Conservation (phyloP, 1,284 basidiomycete species). For the Sporisorium exsertum region DNA sequence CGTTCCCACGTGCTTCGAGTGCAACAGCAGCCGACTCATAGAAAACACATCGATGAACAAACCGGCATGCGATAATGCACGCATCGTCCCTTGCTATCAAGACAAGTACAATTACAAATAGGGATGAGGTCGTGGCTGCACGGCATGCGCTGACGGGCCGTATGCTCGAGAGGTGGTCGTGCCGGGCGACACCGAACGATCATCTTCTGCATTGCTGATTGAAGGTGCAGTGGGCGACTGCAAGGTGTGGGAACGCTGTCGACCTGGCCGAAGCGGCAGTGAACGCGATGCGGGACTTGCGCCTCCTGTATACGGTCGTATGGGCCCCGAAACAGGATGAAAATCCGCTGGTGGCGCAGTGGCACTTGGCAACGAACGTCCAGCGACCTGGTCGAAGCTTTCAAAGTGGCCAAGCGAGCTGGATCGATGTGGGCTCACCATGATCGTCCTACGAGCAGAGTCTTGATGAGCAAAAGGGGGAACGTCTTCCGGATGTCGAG, state of each 20-base stretch:
- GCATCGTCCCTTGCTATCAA: neutral
- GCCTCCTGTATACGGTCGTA: slow-evolving; percentile 11
- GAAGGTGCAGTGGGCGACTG: slow-evolving; percentile 2
- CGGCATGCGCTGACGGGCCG: neutral
- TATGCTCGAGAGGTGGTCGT: neutral
- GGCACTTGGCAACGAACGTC: neutral
- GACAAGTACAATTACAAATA: slow-evolving; percentile 20
- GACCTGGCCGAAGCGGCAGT: neutral
- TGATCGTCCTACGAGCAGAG: neutral
- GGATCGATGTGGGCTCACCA: slow-evolving; percentile 1
- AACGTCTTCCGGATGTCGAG: slow-evolving; percentile 6
- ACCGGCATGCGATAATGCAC: neutral
- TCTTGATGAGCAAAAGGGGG: slow-evolving; percentile 13
- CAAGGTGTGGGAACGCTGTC: slow-evolving; percentile 16
- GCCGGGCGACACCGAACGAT: slow-evolving; percentile 8
- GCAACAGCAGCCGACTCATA: too few species aligned
- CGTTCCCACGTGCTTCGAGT: neutral
- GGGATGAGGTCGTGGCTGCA: slow-evolving; percentile 26
- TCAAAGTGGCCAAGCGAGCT: slow-evolving; percentile 14
- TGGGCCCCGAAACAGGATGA: neutral
- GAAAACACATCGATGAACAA: neutral
- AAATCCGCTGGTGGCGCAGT: neutral
- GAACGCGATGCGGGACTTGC: slow-evolving; percentile 3
- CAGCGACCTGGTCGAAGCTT: slow-evolving; percentile 4
- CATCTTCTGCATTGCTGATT: neutral